A percentile compares a stretch with the other conserved stretches of the same genome.
Evolutionary conservation across 352 stramenopile species (phyloP).

Genomic region (Phytophthora citrophthora): DNA sequence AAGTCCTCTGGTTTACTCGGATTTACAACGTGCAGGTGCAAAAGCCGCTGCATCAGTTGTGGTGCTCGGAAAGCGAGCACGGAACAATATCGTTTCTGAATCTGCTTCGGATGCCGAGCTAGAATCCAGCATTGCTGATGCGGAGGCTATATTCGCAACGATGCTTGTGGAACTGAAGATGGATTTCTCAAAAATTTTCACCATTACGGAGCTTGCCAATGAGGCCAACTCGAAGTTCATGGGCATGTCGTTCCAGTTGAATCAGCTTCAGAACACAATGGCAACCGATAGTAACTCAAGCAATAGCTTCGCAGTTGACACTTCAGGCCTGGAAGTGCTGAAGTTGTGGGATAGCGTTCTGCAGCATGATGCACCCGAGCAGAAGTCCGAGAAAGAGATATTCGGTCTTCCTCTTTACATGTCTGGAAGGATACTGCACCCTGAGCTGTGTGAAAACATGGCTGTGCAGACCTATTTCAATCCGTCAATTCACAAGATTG

Average conservation of each 20-base stretch:
- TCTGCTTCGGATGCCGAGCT: constrained; percentile 49
- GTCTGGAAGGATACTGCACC: constrained; percentile 81
- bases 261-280: constrained; percentile 28
- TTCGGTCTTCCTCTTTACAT: constrained; percentile 87
- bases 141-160: constrained; percentile 85
- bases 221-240: constrained; percentile 91
- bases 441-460: constrained; percentile 88
- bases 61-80: constrained; percentile 77
- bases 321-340: constrained; percentile 33
- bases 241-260: constrained; percentile 74
- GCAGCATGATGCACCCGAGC: constrained; percentile 57
- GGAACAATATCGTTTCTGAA: constrained; percentile 34
- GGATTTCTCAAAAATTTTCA: constrained; percentile 86
- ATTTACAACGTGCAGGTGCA: constrained; percentile 80
- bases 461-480: constrained; percentile 85
- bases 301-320: constrained; percentile 14
- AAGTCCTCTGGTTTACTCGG: constrained; percentile 77
- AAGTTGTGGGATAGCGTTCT: constrained; percentile 79
- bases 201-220: constrained; percentile 83
- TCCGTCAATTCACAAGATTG: constrained; percentile 86
- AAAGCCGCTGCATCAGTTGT: constrained; percentile 84
- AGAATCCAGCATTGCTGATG: constrained; percentile 78
- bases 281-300: background rate
- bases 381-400: constrained; percentile 79
- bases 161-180: constrained; percentile 91